A percentile compares a stretch with the other conserved stretches of the same genome.
phyloP scores from a whole-genome alignment of 2,329 filamentous ascomycete species.

The Coleophoma eucalyptorum region DNA sequence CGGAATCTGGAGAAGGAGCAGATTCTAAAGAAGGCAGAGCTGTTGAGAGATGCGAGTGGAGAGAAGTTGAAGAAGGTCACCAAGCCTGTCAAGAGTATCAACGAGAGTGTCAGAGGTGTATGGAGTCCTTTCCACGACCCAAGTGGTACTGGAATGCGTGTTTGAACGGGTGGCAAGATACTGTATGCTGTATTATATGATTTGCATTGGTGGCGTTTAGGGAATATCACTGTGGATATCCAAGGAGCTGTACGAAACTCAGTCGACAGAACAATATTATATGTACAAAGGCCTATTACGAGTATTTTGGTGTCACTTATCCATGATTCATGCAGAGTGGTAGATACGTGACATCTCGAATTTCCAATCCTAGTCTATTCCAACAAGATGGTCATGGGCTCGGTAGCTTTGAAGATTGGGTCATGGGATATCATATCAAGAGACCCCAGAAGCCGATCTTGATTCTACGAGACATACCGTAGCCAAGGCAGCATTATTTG shows the following conservation, averaged over 20 bases:
- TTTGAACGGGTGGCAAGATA: conserved; percentile 12
- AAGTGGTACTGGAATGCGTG: conserved; percentile 32
- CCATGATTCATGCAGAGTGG: too few species aligned
- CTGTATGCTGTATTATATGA: conserved; percentile 15
- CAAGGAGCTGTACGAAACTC: not conserved
- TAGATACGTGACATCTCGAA: too few species aligned
- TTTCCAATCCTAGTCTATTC: too few species aligned
- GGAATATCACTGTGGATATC: conserved; percentile 4
- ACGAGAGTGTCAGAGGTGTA: conserved; percentile 63
- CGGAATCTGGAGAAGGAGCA: conserved; percentile 78
- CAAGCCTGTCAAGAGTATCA: conserved; percentile 62
- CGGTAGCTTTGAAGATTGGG: too few species aligned
- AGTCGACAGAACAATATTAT: not conserved
- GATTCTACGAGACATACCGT: too few species aligned
- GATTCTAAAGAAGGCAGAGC: conserved; percentile 73
- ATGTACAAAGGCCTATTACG: not conserved
- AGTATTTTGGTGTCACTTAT: too few species aligned
- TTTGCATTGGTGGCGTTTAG: conserved; percentile 18
- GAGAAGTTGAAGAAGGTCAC: conserved; percentile 64
- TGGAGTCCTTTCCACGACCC: conserved; percentile 65
- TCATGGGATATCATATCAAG: too few species aligned
- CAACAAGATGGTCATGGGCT: too few species aligned
- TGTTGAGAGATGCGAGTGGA: conserved; percentile 70
- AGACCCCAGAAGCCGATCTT: too few species aligned
- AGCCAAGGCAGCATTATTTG: too few species aligned